Base-by-base conservation (phyloP, 2,329 filamentous ascomycete species). In the Diaporthe vexans region DNA sequence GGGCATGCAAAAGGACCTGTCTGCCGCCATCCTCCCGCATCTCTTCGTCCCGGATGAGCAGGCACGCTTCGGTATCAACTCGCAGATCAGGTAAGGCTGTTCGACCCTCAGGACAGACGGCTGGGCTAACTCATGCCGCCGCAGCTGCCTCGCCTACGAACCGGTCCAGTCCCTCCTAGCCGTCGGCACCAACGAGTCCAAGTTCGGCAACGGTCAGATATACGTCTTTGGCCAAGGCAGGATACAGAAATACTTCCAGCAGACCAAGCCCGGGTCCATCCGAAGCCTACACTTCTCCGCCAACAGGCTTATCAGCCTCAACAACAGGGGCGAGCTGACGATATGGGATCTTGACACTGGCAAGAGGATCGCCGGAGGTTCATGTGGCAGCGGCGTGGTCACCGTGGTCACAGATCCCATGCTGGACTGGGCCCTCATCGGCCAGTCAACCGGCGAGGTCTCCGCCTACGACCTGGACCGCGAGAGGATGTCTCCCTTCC, bases 391-490 rank as follows among this genome's bases (percentile, higher is more conserved):
- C 8, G 89, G 91, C 65, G 94, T 95, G 26, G 92, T 91, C 19
- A 89, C 91, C 43, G 82, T 98, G 79, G 88, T 93, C 73, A 95
- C 94, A 10, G 97, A 99, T 81, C 95, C 96, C 0, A 94, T 94
- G 85, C 87, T 99, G 75, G 97, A 99, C 82, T 99, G 97, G 91
- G 95, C 93, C 51, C 93, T 99, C 76, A 86, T 98, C 58, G 97
- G 95, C 17, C 86, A 95, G 76, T 91, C 94, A 77, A 94, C 90
- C 80, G 95, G 96, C 75, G 95, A 98, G 74, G 88, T 98, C 15
- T 88, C 96, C 75, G 94, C 95, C n/a, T 99, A 96, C 81, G 97
- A 99, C 82, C 87, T 99, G 73, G 97, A 98, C 80, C 90, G 95
- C 74, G 92, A 94, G 80, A 87, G 88, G 40, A 85, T 97, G 75